Evolutionary conservation across 2,329 filamentous ascomycete genomes (phyloP).

Genomic region (Penicillium occitanis): DNA sequence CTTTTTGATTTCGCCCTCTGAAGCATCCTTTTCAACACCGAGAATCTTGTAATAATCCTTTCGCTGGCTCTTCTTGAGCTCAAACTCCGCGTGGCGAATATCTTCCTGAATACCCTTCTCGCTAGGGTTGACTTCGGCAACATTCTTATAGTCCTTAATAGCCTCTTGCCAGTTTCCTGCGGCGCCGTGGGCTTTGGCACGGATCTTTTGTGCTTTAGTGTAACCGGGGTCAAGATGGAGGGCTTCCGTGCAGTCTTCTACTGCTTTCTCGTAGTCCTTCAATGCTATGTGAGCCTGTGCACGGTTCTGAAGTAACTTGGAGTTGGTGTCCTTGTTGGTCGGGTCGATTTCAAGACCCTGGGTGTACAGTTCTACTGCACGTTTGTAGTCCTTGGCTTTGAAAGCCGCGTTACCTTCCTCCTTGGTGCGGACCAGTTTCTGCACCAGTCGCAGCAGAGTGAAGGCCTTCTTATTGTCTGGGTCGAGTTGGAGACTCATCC

Average conservation of each 20-base stretch:
- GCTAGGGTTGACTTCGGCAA: slow-evolving; percentile 77
- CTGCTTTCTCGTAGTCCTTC: slow-evolving; percentile 78
- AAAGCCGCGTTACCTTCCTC: slow-evolving; percentile 88
- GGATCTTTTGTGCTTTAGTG: slow-evolving; percentile 87
- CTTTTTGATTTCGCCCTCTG: slow-evolving; percentile 86
- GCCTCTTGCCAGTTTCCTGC: slow-evolving; percentile 91
- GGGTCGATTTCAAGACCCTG: slow-evolving; percentile 83
- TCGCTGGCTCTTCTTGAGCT: slow-evolving; percentile 94
- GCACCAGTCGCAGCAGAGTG: slow-evolving; percentile 83
- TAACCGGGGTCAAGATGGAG: slow-evolving; percentile 80
- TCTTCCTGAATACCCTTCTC: slow-evolving; percentile 81
- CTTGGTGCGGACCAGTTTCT: slow-evolving; percentile 91
- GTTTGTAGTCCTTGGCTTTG: slow-evolving; percentile 77
- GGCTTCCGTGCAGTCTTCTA: slow-evolving; percentile 82
- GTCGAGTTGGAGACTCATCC: slow-evolving; percentile 83
- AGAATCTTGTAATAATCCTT: slow-evolving; percentile 99
- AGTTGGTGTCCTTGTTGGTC: slow-evolving; percentile 84
- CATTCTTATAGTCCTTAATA: slow-evolving; percentile 80
- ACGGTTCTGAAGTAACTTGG: slow-evolving; percentile 91
- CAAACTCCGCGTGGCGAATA: slow-evolving; percentile 83
- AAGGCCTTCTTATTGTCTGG: slow-evolving; percentile 87
- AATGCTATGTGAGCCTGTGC: slow-evolving; percentile 77
- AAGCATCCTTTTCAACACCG: slow-evolving; percentile 79
- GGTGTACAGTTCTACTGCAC: slow-evolving; percentile 81
- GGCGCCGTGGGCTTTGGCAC: slow-evolving; percentile 83